Evolutionary conservation across 2,329 filamentous ascomycete genomes (phyloP), one percentile per base, ranked within the genome.

Genomic region (Arthrobotrys entomopaga): DNA sequence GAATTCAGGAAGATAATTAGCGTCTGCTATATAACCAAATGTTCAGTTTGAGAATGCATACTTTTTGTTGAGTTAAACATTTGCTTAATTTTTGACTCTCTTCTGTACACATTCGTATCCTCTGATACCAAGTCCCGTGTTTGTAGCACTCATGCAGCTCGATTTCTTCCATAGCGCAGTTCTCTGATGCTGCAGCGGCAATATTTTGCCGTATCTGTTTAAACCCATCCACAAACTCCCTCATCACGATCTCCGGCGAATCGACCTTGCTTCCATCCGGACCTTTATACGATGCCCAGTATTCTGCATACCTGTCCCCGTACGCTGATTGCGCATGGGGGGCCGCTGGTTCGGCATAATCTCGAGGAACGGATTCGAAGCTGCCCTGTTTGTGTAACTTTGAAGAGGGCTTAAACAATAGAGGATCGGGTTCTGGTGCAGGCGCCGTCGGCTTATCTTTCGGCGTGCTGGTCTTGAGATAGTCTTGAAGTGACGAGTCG

Each of bases 251-350:
- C 79, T 92, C 88, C 78, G 95, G 91, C 43, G 87, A 88, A 66
- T 90, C 85, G 40, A 84, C 81, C 60, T 91, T 88, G 2, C 20
- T 64, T 3, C 63, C 70, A 11, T 52, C 46, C 4, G 61, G 56
- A 7, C 94, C 89, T 70, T 87, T 87, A 85, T 99, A 99, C 70
- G 87, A 92, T 82, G 93, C 94, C 95, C 95, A 99, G 34, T 99
- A 85, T 81, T 98, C 87, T 65, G 93, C 92, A 82, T 91, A 91
- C 72, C 90, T 87, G 76, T 89, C 89, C 80, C 91, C 90, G 79
- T 86, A 79, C 83, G 75, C 2, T 64, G 61, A 26, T 19, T 54
- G 57, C 22, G 63, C 15, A 64, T 80, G 78, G 24, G 60, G 61
- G 26, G 57, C 22, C 15, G 69, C 57, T 2, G 29, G 42, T 59